Conservation (phyloP, 2,329 filamentous ascomycete genomes). For the Fusarium sp. region DNA sequence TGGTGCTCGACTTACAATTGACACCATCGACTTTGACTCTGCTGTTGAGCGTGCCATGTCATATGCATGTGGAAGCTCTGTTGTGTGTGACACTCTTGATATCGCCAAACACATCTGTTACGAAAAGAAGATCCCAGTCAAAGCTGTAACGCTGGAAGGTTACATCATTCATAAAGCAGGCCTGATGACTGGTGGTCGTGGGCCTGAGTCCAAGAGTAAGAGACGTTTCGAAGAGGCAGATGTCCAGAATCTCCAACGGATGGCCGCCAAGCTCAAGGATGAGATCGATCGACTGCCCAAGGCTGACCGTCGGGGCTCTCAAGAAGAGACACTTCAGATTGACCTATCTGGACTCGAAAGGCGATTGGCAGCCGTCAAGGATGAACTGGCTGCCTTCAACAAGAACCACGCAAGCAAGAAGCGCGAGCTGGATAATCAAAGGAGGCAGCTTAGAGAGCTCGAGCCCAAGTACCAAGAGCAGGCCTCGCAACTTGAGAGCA, state of each 20-base stretch:
- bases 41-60: slow-evolving; percentile 91
- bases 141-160: slow-evolving; percentile 95
- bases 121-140: slow-evolving; percentile 84
- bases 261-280: slow-evolving; percentile 78
- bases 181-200: slow-evolving; percentile 94
- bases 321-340: slow-evolving; percentile 83
- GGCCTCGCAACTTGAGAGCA: slow-evolving; percentile 72
- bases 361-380: slow-evolving; percentile 75
- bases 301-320: slow-evolving; percentile 76
- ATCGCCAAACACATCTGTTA: slow-evolving; percentile 93
- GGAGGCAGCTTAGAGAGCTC: slow-evolving; percentile 78
- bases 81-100: slow-evolving; percentile 89
- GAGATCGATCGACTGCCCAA: slow-evolving; percentile 86
- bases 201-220: slow-evolving; percentile 79
- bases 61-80: slow-evolving; percentile 93
- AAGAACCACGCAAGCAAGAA: slow-evolving; percentile 87
- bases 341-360: slow-evolving; percentile 85
- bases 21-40: slow-evolving; percentile 93
- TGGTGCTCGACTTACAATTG: slow-evolving; percentile 88
- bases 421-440: slow-evolving; percentile 80
- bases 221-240: slow-evolving; percentile 91
- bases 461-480: slow-evolving; percentile 83
- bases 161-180: slow-evolving; percentile 97
- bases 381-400: slow-evolving; percentile 81
- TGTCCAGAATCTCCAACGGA: slow-evolving; percentile 82